Base-by-base conservation (phyloP, 768 basidiomycete species). In the Coprinopsis cinerea region DNA sequence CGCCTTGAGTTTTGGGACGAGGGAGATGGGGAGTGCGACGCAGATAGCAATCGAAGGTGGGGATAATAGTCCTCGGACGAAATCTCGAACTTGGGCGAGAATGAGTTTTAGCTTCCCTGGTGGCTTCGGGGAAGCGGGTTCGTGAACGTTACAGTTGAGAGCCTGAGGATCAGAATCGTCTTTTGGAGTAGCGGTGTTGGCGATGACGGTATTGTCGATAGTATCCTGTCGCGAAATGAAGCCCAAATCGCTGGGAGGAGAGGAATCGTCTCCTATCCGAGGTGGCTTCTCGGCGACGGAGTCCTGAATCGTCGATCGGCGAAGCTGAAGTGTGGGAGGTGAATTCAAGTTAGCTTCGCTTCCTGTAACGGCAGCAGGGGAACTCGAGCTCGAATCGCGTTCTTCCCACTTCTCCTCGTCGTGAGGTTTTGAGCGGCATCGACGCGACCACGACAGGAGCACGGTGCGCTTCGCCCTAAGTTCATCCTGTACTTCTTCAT, bases 1-100 rank as follows among this genome's bases (percentile, higher is more conserved):
- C 0, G 74, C 80, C 54, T 85, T 85, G 51, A 86, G 70, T 7
- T 68, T 64, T 1, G 75, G 73, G 1, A 83, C 59, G 18, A 85
- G 65, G 1, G 83, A 73, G 52, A 83, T 75, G 41, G 77, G 68
- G 47, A 86, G 74, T 0, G 79, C 65, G 26, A 74, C 13, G 47
- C 82, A 56, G 46, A 87, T 81, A 3, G 78, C 62, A 9, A 82
- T 55, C 0, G 82, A 80, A 0, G 72, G 61, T 0, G 84, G 81
- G 1, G 63, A 68, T 18, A 76, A 52, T 5, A 81, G 53, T 0
- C 73, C 67, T 36, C 63, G 64, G 30, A 75, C 10, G 48, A 75
- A 60, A 23, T 55, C 44, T 7, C 54, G 53, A 17, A 58, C 24
- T 13, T 44, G 6, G 10, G 17, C 36, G 10, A 39, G 36, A 32